phyloP scores from a whole-genome alignment of 495 filamentous ascomycete species.

The Penicillium daleae region DNA sequence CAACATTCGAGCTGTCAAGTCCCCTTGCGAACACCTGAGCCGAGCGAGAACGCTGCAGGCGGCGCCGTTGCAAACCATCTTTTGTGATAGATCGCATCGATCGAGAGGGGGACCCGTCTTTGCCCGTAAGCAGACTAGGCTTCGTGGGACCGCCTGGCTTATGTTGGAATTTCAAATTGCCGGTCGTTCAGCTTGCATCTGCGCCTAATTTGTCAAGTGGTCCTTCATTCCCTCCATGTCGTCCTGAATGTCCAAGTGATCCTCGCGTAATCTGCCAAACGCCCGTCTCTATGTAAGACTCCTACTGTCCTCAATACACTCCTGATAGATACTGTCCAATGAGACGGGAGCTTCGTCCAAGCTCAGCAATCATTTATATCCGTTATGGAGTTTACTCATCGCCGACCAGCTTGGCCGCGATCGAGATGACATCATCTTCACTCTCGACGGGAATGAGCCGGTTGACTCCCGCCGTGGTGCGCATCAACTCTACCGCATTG shows the following conservation, averaged over 20 bases:
- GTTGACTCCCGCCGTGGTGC: constrained; percentile 83
- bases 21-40: constrained; percentile 15
- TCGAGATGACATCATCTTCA: constrained; percentile 73
- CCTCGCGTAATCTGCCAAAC: constrained; percentile 9
- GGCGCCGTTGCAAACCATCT: constrained; percentile 29
- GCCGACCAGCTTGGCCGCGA: constrained; percentile 68
- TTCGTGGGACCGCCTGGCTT: neutral
- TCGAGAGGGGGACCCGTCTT: neutral
- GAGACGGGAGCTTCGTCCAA: neutral
- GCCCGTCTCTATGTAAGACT: constrained; percentile 17
- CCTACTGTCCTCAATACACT: constrained; percentile 11
- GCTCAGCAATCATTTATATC: neutral
- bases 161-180: constrained; percentile 1
- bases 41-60: neutral
- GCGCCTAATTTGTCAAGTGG: neutral
- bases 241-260: neutral
- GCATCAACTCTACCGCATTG: constrained; percentile 91
- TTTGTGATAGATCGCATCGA: constrained; percentile 32
- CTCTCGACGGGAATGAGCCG: constrained; percentile 78
- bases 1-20: constrained; percentile 15
- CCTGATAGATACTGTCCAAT: constrained; percentile 6
- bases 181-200: neutral
- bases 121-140: neutral
- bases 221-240: neutral
- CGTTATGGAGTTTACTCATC: constrained; percentile 33